These are phyloP conservation scores for Fusarium multiceps DNA, from an alignment of 2,329 filamentous ascomycete species.

Conservation along the genomic window DNA sequence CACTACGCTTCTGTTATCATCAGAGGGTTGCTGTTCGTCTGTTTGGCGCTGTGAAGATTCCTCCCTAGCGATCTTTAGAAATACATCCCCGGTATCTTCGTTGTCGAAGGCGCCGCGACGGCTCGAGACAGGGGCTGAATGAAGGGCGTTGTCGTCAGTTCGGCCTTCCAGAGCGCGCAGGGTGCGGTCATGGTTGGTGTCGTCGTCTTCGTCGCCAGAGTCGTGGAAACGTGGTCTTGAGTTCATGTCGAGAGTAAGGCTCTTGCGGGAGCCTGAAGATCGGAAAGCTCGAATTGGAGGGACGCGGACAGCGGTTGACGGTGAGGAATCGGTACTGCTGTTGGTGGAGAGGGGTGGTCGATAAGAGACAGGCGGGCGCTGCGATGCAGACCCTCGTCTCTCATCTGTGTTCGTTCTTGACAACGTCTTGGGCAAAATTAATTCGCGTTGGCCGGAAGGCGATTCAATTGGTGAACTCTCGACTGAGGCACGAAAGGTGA, in stretches of 20 bases:
- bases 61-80: slow-evolving; percentile 68
- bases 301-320: slow-evolving; percentile 55
- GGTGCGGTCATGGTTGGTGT: slow-evolving; percentile 62
- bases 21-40: slow-evolving; percentile 50
- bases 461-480: slow-evolving; percentile 40
- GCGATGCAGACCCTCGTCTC: slow-evolving; percentile 54
- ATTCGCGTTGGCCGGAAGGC: slow-evolving; percentile 58
- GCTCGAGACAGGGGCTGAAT: slow-evolving; percentile 56
- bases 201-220: slow-evolving; percentile 55
- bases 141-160: slow-evolving; percentile 44
- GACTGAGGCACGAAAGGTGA: slow-evolving; percentile 32
- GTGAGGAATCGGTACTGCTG: slow-evolving; percentile 47
- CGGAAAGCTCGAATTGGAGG: slow-evolving; percentile 68
- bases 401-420: slow-evolving; percentile 59
- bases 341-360: slow-evolving; percentile 53
- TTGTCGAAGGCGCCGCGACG: slow-evolving; percentile 51
- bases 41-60: slow-evolving; percentile 56
- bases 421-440: slow-evolving; percentile 59
- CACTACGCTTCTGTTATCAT: slow-evolving; percentile 54
- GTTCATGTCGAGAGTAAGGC: slow-evolving; percentile 65
- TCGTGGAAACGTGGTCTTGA: slow-evolving; percentile 58
- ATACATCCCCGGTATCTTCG: slow-evolving; percentile 69
- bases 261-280: slow-evolving; percentile 68
- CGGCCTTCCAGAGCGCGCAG: slow-evolving; percentile 63
- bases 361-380: slow-evolving; percentile 63